Base-by-base conservation (phyloP, 2,329 filamentous ascomycete genomes). In the Diaporthe batatas region DNA sequence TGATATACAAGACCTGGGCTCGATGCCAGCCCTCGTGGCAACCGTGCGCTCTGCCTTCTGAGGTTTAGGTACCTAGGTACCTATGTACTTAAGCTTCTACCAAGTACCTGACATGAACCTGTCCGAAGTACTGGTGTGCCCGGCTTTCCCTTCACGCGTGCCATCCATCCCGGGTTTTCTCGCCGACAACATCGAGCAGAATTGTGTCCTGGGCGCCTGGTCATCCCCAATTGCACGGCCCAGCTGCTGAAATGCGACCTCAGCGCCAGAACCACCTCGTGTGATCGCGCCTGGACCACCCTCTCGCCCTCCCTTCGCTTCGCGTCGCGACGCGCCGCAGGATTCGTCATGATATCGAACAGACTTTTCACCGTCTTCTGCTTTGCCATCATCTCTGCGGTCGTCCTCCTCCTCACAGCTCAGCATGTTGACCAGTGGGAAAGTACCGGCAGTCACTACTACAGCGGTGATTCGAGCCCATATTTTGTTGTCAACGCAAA, bases 331-430 rank as follows among this genome's bases (percentile, higher is more conserved):
- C 58, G 58, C n/a, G n/a, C 42, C 47, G 10, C 3, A 49, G 47
- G 8, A n/a, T 54, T 76, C 47, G 57, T 76, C 57, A 80, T 81
- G 76, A 71, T 80, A 21, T 78, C 79, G 7, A 77, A 79, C 42
- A 81, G 79, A 69, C 76, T 77, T 32, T 70, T 80, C 54, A 68
- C 77, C 34, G 32, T 80, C 21, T 21, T 82, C 21, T 36, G 77
- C 72, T 74, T 82, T 57, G 73, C 79, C 18, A 72, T 77, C 21
- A 67, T 80, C 36, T 80, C 80, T 47, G 55, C 80, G 29, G 75
- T 79, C 34, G 73, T 80, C 44, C 75, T 85, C 16, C 76, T 84
- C 59, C 65, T 83, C 72, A 79, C 80, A 3, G 80, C 80, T 29
- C 78, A 75, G 34, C 78, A 80, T 21, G 76, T 83, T 10, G 76